Evolutionary conservation across 1,284 basidiomycete genomes (phyloP).

Genomic region (Agaricales sp.): DNA sequence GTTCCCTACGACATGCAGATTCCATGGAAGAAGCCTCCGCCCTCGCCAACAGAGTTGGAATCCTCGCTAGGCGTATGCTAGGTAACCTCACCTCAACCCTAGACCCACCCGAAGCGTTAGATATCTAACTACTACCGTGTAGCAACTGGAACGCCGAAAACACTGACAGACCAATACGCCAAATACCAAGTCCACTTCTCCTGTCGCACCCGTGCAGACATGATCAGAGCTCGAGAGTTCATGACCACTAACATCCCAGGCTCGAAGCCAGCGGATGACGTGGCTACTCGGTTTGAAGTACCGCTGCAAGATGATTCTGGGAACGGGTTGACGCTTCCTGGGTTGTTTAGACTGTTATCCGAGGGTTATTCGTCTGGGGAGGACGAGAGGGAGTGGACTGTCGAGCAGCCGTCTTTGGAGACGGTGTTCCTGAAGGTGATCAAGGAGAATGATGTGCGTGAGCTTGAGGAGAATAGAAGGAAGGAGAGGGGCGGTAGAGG

Average conservation of each 20-base stretch:
- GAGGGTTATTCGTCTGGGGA: slow-evolving; percentile 26
- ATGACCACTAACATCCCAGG: slow-evolving; percentile 52
- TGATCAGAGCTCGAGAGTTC: slow-evolving; percentile 41
- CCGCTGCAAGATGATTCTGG: slow-evolving; percentile 30
- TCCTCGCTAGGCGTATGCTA: slow-evolving; percentile 58
- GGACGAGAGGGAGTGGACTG: slow-evolving; percentile 12
- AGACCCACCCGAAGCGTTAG: no score
- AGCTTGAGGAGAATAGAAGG: slow-evolving; percentile 20
- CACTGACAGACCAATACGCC: slow-evolving; percentile 54
- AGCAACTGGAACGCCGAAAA: slow-evolving; percentile 60
- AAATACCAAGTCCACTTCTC: slow-evolving; percentile 75
- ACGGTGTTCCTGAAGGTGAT: slow-evolving; percentile 70
- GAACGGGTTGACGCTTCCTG: slow-evolving; percentile 36
- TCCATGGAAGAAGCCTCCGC: slow-evolving; percentile 82
- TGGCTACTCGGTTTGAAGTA: slow-evolving; percentile 71
- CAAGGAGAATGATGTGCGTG: slow-evolving; percentile 47
- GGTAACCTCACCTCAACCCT: slow-evolving; percentile 29
- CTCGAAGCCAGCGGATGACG: slow-evolving; percentile 61
- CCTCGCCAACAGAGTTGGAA: slow-evolving; percentile 63
- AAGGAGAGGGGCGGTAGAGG: slow-evolving; percentile 1
- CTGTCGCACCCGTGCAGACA: slow-evolving; percentile 50
- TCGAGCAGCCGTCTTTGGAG: slow-evolving; percentile 34
- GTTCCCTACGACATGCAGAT: slow-evolving; percentile 31
- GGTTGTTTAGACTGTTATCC: slow-evolving; percentile 46
- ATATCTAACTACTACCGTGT: slow-evolving; percentile 1